Conservation (phyloP, 306 rosid genomes). For the Medicago truncatula region MtrunA17r5.0-ANR NC_053045.1:62119501-62120000, state of each 20-base stretch:
- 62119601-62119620: constrained; percentile 23
- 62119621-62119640: neutral
- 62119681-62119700: too few relatives aligned
- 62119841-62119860: too few relatives aligned
- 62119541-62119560: constrained; percentile 88
- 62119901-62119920: neutral
- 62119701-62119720: too few relatives aligned
- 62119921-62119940: neutral
- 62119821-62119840: too few relatives aligned
- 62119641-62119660: too few relatives aligned
- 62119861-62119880: too few relatives aligned
- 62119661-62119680: too few relatives aligned
- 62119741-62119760: too few relatives aligned
- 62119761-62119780: too few relatives aligned
- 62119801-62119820: too few relatives aligned
- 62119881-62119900: neutral
- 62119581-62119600: constrained; percentile 58
- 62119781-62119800: too few relatives aligned
- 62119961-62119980: constrained; percentile 14
- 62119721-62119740: too few relatives aligned
- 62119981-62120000: constrained; percentile 33
- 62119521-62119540: constrained; percentile 87
- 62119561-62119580: constrained; percentile 77
- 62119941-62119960: constrained; percentile 19
- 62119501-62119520: constrained; percentile 79